Conservation (phyloP, 2,329 filamentous ascomycete species). For the Diaporthe vexans region DNA sequence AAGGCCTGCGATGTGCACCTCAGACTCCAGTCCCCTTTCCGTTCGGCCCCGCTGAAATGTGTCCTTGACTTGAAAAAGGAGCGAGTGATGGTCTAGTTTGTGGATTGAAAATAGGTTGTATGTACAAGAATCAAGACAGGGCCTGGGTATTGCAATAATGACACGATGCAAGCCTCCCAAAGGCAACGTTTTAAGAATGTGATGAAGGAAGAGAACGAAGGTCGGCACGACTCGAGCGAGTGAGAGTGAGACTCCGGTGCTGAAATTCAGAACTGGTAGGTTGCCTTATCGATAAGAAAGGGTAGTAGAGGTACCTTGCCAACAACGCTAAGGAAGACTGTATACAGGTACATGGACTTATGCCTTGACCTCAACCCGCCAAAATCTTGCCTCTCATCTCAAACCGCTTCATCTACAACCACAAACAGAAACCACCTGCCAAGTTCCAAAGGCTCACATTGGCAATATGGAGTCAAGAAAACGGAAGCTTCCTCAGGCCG, state of each 20-base stretch:
- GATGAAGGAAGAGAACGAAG: not conserved
- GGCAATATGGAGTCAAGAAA: slow-evolving; percentile 54
- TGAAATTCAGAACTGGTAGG: not conserved
- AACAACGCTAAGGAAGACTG: no score
- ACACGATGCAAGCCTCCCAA: not conserved
- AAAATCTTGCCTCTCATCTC: slow-evolving; percentile 34
- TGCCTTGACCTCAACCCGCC: slow-evolving; percentile 6
- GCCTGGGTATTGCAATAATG: not conserved
- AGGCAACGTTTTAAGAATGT: not conserved
- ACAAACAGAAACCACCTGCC: not conserved
- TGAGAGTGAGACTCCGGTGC: not conserved
- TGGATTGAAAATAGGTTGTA: not conserved
- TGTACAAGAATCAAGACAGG: not conserved
- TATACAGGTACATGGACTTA: slow-evolving; percentile 30
- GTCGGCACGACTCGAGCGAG: not conserved
- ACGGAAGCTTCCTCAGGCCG: slow-evolving; percentile 56
- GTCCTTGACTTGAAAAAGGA: not conserved
- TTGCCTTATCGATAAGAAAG: slow-evolving; percentile 40
- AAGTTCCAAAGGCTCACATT: not conserved
- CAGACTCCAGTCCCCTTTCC: not conserved
- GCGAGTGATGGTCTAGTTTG: not conserved
- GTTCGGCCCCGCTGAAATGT: not conserved
- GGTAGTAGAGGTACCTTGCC: slow-evolving; percentile 11
- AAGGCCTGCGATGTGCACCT: not conserved
- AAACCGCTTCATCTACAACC: not conserved